Percentiles rank a stretch among this genome's conserved stretches.
Evolutionary conservation across 2,329 filamentous ascomycete species (phyloP).

Genomic region (Cladosporium sp.): DNA sequence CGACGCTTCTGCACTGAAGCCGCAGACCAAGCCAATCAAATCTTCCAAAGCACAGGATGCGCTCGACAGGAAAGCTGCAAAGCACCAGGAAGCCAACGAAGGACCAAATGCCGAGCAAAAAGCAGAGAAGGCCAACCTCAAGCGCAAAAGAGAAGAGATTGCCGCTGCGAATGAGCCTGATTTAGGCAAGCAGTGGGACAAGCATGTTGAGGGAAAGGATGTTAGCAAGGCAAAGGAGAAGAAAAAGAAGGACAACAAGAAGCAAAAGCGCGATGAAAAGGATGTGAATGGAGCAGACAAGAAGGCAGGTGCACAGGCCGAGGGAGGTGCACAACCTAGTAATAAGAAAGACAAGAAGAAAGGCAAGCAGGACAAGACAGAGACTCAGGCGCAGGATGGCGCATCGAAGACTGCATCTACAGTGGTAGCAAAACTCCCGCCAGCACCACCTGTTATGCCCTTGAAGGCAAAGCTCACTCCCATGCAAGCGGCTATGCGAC

Average conservation of each 20-base stretch:
- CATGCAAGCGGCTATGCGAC: conserved; percentile 88
- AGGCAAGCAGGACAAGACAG: conserved; percentile 21
- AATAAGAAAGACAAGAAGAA: conserved; percentile 21
- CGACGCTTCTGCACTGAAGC: conserved; percentile 68
- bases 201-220: conserved; percentile 70
- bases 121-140: conserved; percentile 17
- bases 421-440: conserved; percentile 21
- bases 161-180: conserved; percentile 64
- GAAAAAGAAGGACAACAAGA: conserved; percentile 36
- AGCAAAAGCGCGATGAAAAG: conserved; percentile 25
- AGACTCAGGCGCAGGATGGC: conserved; percentile 4
- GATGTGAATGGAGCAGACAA: conserved; percentile 6
- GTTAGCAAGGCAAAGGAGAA: conserved; percentile 38
- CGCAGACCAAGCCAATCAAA: conserved; percentile 57
- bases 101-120: conserved; percentile 21
- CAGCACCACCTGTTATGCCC: conserved; percentile 33
- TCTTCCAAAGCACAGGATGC: conserved; percentile 34
- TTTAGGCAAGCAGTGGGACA: conserved; percentile 75
- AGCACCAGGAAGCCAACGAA: conserved; percentile 50
- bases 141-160: conserved; percentile 36
- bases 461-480: conserved; percentile 72
- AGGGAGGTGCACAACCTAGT: not conserved
- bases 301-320: not conserved
- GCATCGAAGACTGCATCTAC: not conserved
- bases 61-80: conserved; percentile 48